These are phyloP conservation scores for Rubia balearica DNA, from an alignment of 305 asterid genomes.

Conservation along the genomic window DNA sequence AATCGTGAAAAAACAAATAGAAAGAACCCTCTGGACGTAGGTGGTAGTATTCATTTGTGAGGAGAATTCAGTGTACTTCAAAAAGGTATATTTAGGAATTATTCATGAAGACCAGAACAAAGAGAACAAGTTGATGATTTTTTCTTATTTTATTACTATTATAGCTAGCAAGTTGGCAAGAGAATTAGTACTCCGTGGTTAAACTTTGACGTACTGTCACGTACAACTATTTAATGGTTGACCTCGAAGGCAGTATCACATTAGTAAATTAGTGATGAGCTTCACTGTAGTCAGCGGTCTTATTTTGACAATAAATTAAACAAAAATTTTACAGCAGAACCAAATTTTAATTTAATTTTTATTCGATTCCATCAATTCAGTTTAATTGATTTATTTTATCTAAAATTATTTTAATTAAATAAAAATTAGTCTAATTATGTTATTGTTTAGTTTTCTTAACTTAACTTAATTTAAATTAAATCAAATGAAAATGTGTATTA, in stretches of 20 bases:
- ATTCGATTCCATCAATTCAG: no score
- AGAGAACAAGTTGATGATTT: conserved; percentile 9
- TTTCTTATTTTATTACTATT: no score
- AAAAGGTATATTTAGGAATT: conserved; percentile 3
- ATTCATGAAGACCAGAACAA: conserved; percentile 5
- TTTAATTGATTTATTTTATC: no score
- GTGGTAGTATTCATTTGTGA: not conserved
- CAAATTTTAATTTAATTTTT: no score
- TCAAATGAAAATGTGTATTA: no score
- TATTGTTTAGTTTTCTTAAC: no score
- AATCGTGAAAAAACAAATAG: no score
- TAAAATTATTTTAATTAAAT: no score
- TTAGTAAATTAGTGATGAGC: not conserved
- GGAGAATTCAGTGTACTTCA: not conserved
- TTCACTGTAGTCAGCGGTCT: not conserved
- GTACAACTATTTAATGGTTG: not conserved
- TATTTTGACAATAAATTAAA: not conserved
- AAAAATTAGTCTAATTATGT: no score
- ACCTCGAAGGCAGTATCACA: conserved; percentile 8
- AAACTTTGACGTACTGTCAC: conserved; percentile 13
- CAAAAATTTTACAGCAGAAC: not conserved
- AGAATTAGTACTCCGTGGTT: not conserved
- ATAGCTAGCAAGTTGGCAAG: conserved; percentile 3
- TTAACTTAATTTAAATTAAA: no score
- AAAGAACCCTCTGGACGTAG: no score